Percentiles rank a stretch among this genome's conserved stretches.
phyloP scores from a whole-genome alignment of 2,329 filamentous ascomycete species.

The Epichloe glyceriae region DNA sequence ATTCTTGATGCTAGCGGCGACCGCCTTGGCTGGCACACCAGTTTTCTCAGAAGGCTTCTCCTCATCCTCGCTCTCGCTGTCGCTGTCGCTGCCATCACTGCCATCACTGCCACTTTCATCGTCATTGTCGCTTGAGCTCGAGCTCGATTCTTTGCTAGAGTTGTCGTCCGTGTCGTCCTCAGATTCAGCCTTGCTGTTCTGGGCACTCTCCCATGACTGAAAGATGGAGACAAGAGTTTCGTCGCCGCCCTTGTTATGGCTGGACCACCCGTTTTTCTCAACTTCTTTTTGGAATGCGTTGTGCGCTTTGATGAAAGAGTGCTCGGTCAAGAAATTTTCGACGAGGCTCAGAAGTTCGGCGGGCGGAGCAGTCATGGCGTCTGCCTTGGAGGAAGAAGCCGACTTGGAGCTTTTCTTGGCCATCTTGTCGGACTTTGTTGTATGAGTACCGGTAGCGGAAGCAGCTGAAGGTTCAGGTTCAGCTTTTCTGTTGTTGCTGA shows the following conservation, averaged over 20 bases:
- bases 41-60: conserved; percentile 7
- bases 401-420: conserved; percentile 19
- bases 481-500: conserved; percentile 7
- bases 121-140: conserved; percentile 20
- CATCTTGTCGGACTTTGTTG: conserved; percentile 16
- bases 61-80: conserved; percentile 11
- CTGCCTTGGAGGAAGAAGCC: conserved; percentile 11
- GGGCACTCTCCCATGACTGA: conserved; percentile 33
- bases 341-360: conserved; percentile 54
- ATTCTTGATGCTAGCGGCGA: conserved; percentile 12
- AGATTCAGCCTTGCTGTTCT: conserved; percentile 11
- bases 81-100: conserved; percentile 11
- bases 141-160: conserved; percentile 17
- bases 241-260: conserved; percentile 12
- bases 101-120: conserved; percentile 14
- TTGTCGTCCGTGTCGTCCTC: conserved; percentile 16
- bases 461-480: background rate
- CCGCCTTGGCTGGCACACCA: conserved; percentile 10
- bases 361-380: conserved; percentile 28
- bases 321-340: conserved; percentile 50
- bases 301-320: conserved; percentile 50
- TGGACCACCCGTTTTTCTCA: conserved; percentile 35
- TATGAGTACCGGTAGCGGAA: background rate
- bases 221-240: conserved; percentile 37
- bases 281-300: conserved; percentile 51